Evolutionary conservation across 768 basidiomycete species (phyloP).

Genomic region (Macrolepiota dolichaula): DNA sequence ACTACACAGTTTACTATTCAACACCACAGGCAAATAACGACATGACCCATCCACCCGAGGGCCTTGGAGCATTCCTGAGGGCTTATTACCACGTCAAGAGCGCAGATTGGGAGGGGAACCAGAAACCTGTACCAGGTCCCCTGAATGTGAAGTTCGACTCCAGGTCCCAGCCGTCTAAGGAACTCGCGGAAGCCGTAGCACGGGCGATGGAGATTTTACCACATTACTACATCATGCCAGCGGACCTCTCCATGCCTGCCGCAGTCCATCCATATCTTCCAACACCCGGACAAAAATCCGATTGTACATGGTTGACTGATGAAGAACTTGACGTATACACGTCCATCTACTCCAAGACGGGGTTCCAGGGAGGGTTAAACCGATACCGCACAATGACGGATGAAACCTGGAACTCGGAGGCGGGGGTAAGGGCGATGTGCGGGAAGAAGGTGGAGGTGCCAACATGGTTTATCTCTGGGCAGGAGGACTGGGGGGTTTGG

Average conservation of each 20-base stretch:
- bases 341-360: conserved; percentile 44
- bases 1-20: conserved; percentile 52
- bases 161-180: neutral
- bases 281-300: conserved; percentile 22
- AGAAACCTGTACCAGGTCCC: conserved; percentile 25
- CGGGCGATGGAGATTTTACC: conserved; percentile 31
- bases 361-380: conserved; percentile 65
- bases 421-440: conserved; percentile 34
- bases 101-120: conserved; percentile 47
- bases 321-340: conserved; percentile 48
- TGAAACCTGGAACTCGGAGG: conserved; percentile 31
- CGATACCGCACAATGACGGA: conserved; percentile 45
- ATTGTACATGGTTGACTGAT: conserved; percentile 44
- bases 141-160: neutral
- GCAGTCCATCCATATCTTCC: conserved; percentile 34
- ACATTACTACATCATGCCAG: conserved; percentile 60
- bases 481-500: conserved; percentile 59
- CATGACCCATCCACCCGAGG: conserved; percentile 39
- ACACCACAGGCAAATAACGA: conserved; percentile 43
- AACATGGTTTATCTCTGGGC: conserved; percentile 55
- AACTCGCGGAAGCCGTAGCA: neutral
- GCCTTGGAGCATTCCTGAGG: conserved; percentile 45
- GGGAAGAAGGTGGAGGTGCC: conserved; percentile 47
- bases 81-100: conserved; percentile 59
- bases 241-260: conserved; percentile 50